Evolutionary conservation across 306 rosid species (phyloP).

Genomic region (Cucumis hystrix): DNA sequence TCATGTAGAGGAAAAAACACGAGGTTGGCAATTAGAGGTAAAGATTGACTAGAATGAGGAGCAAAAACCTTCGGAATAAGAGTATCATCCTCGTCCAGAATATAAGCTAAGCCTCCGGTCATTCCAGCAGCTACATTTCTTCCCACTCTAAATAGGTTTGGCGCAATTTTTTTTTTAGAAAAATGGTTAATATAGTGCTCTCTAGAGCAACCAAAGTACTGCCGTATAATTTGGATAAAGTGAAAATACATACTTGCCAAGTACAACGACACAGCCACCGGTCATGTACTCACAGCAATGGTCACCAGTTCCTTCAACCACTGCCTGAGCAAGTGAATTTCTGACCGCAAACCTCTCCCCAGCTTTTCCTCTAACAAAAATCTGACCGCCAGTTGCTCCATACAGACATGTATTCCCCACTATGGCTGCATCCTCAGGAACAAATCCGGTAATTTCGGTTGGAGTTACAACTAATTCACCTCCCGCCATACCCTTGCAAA

Average conservation of each 20-base stretch:
- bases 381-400: slow-evolving; percentile 97
- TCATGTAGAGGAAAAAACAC: background rate
- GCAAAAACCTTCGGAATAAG: slow-evolving; percentile 76
- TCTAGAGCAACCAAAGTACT: background rate
- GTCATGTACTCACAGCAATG: slow-evolving; percentile 99
- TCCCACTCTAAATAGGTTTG: slow-evolving; percentile 69
- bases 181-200: slow-evolving; percentile 7
- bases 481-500: slow-evolving; percentile 83
- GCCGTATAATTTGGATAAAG: background rate
- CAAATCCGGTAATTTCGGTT: slow-evolving; percentile 65
- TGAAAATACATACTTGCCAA: slow-evolving; percentile 79
- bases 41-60: background rate
- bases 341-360: slow-evolving; percentile 97
- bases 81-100: slow-evolving; percentile 81
- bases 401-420: slow-evolving; percentile 97
- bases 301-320: slow-evolving; percentile 97
- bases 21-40: background rate
- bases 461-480: slow-evolving; percentile 92
- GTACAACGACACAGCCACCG: slow-evolving; percentile 86
- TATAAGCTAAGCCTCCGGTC: slow-evolving; percentile 97
- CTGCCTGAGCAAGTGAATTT: slow-evolving; percentile 96
- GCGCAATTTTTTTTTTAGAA: background rate
- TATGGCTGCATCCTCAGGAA: slow-evolving; percentile 90
- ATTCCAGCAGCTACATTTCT: slow-evolving; percentile 99
- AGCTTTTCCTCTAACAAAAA: slow-evolving; percentile 88